Evolutionary conservation across 441 rosid species (phyloP).

Genomic region (Pelargonium fulgidum): DNA sequence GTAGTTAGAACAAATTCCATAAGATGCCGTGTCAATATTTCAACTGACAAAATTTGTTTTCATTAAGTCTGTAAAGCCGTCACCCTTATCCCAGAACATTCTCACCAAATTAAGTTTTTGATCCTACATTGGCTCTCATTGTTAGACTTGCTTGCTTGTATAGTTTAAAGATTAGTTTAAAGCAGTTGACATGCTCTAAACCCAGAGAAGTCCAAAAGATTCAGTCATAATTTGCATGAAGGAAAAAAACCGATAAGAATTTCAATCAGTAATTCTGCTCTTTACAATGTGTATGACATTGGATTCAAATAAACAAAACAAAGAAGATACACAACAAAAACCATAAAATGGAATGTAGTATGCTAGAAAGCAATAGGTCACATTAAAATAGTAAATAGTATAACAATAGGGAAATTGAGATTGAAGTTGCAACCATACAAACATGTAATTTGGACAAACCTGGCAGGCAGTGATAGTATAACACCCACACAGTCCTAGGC

Average conservation of each 20-base stretch:
- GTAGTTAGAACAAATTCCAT: not conserved
- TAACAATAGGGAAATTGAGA: constrained; percentile 7
- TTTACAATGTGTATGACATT: not conserved
- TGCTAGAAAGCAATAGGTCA: constrained; percentile 1
- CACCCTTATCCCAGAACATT: not conserved
- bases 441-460: constrained; percentile 35
- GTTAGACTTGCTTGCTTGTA: not conserved
- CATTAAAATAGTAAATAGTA: not conserved
- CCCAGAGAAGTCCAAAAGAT: not conserved
- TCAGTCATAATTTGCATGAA: too few relatives aligned
- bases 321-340: not conserved
- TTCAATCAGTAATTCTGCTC: not conserved
- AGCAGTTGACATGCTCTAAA: not conserved
- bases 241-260: not conserved
- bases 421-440: constrained; percentile 5
- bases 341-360: not conserved
- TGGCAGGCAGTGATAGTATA: constrained; percentile 65
- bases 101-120: not conserved
- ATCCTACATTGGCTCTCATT: not conserved
- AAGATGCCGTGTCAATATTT: not conserved
- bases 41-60: not conserved
- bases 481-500: constrained; percentile 75
- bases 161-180: not conserved
- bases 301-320: not conserved
- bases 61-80: not conserved